These are phyloP conservation scores for Fraxinus americana DNA, from an alignment of 257 asterid species.

Conservation along the genomic window DNA sequence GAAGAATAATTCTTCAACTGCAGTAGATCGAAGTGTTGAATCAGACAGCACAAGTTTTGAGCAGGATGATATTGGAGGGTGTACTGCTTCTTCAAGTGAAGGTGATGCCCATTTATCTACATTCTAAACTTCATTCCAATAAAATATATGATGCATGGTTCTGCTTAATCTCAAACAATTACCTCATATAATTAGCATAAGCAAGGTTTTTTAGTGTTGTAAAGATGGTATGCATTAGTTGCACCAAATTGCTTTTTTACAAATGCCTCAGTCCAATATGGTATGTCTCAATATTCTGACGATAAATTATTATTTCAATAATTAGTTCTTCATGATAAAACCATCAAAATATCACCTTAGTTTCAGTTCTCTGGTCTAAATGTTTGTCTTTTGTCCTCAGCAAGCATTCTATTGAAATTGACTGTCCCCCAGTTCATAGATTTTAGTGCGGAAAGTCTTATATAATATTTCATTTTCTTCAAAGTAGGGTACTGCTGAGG, in stretches of 20 bases:
- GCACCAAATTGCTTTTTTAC: background rate
- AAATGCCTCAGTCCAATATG: background rate
- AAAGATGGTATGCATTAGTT: background rate
- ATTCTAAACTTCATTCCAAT: conserved; percentile 7
- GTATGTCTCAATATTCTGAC: background rate
- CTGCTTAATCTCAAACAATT: background rate
- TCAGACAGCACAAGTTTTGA: conserved; percentile 51
- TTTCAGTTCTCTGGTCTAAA: background rate
- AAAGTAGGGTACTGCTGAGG: background rate
- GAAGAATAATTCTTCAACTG: conserved; percentile 61
- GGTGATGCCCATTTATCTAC: conserved; percentile 46
- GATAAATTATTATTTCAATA: background rate
- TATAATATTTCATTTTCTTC: background rate
- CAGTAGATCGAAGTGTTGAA: conserved; percentile 67
- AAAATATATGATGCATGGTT: background rate
- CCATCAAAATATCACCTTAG: background rate
- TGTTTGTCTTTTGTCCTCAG: background rate
- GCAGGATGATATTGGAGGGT: conserved; percentile 43
- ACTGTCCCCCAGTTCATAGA: background rate
- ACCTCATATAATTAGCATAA: background rate
- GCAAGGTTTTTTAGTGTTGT: background rate
- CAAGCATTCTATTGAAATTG: background rate
- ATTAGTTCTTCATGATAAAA: background rate
- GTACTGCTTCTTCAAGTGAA: conserved; percentile 60
- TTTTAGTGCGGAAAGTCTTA: background rate